Conservation (phyloP, 75 land plant genomes). For the Chamaecyparis obtusa region DNA sequence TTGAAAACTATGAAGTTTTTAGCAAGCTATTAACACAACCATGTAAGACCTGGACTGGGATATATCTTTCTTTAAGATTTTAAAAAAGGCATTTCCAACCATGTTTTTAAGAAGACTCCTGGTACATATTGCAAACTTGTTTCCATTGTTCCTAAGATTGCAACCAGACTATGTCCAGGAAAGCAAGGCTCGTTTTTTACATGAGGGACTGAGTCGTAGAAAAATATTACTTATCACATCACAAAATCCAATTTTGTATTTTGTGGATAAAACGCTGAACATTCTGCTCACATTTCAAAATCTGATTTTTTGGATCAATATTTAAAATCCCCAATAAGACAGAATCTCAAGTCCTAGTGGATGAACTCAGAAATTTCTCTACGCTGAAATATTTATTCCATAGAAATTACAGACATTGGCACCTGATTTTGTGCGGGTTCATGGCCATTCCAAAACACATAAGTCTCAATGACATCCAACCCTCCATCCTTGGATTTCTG, state of each 20-base stretch:
- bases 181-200: neutral
- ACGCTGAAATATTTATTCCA: neutral
- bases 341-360: neutral
- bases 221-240: neutral
- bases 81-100: neutral
- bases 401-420: neutral
- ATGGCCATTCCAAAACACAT: slow-evolving; percentile 19
- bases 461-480: slow-evolving; percentile 22
- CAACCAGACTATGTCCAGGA: neutral
- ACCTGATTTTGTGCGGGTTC: slow-evolving; percentile 10
- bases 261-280: neutral
- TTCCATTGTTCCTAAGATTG: neutral
- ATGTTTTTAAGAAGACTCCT: neutral
- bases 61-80: neutral
- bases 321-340: neutral
- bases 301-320: neutral
- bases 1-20: neutral
- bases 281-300: neutral
- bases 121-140: neutral
- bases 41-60: neutral
- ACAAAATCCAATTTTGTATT: neutral
- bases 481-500: slow-evolving; percentile 22
- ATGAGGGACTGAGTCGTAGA: too few species aligned
- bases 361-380: neutral
- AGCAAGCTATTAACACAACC: neutral